Percentiles rank a stretch among this genome's conserved stretches.
phyloP scores from a whole-genome alignment of 2,329 filamentous ascomycete genomes.

The Pleoardoris graminearum region DNA sequence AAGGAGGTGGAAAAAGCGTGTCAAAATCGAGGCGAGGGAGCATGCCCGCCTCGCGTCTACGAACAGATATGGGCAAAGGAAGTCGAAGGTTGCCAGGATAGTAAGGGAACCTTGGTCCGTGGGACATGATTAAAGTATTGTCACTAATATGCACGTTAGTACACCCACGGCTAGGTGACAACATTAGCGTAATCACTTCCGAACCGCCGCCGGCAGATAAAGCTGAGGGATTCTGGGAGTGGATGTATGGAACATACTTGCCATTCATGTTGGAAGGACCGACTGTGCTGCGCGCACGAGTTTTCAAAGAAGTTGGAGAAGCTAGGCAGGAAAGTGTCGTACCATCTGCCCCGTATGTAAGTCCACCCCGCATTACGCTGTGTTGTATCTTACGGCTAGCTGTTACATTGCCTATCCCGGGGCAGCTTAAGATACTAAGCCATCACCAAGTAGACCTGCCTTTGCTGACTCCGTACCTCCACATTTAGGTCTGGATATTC shows the following conservation, averaged over 20 bases:
- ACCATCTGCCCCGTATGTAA: slow-evolving; percentile 4
- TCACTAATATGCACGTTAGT: neutral
- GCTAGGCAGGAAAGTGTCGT: neutral
- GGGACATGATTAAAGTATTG: neutral
- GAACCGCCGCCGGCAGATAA: neutral
- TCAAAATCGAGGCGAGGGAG: neutral
- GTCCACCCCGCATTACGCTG: neutral
- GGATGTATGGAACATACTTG: neutral
- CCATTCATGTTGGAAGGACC: neutral
- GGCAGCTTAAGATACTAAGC: neutral
- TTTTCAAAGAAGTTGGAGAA: slow-evolving; percentile 5
- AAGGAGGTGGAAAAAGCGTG: neutral
- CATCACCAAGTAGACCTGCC: neutral
- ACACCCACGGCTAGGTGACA: slow-evolving; percentile 1
- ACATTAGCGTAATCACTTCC: slow-evolving; percentile 5
- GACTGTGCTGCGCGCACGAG: slow-evolving; percentile 3
- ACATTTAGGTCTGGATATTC: neutral
- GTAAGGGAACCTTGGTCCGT: neutral
- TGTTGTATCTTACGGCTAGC: neutral
- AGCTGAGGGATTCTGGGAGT: slow-evolving; percentile 4
- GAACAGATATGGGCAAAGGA: slow-evolving; percentile 6
- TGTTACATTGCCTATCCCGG: neutral
- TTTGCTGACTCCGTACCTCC: neutral
- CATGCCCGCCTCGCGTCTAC: slow-evolving; percentile 6
- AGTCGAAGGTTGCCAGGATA: slow-evolving; percentile 3